Evolutionary conservation across 2,329 filamentous ascomycete genomes (phyloP).

Genomic region (Fusarium incarnatum): DNA sequence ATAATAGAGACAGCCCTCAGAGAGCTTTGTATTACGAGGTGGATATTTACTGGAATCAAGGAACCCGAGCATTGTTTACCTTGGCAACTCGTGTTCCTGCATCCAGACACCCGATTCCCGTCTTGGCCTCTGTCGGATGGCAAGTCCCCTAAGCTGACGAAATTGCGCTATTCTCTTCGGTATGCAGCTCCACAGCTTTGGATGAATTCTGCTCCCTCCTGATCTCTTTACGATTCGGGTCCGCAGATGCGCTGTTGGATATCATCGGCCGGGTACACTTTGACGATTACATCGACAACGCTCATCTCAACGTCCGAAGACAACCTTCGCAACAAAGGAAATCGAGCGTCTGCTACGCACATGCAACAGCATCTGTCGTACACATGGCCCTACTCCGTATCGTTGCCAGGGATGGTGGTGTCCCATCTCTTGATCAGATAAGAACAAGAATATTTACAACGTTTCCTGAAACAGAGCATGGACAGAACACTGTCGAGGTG

Average conservation of each 20-base stretch:
- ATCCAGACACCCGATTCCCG: background rate
- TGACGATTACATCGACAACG: background rate
- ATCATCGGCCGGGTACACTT: background rate
- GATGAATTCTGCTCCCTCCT: background rate
- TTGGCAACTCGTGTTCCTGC: background rate
- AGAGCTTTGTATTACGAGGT: background rate
- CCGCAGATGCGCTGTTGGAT: background rate
- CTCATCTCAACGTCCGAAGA: background rate
- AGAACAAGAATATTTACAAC: background rate
- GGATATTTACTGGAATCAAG: background rate
- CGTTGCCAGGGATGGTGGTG: background rate
- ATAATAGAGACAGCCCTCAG: background rate
- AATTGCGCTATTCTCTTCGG: background rate
- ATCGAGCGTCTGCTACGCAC: background rate
- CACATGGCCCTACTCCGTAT: background rate
- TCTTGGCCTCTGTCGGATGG: background rate
- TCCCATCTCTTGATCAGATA: background rate
- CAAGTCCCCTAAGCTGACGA: background rate
- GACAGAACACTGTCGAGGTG: rapidly evolving
- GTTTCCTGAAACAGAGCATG: background rate
- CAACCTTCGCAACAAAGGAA: rapidly evolving
- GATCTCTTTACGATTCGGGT: background rate
- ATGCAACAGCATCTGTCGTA: background rate
- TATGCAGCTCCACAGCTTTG: background rate
- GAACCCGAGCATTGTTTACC: background rate